Evolutionary conservation across 176 grass and related monocot genomes (phyloP).

Genomic region (Zizania latifolia): DNA sequence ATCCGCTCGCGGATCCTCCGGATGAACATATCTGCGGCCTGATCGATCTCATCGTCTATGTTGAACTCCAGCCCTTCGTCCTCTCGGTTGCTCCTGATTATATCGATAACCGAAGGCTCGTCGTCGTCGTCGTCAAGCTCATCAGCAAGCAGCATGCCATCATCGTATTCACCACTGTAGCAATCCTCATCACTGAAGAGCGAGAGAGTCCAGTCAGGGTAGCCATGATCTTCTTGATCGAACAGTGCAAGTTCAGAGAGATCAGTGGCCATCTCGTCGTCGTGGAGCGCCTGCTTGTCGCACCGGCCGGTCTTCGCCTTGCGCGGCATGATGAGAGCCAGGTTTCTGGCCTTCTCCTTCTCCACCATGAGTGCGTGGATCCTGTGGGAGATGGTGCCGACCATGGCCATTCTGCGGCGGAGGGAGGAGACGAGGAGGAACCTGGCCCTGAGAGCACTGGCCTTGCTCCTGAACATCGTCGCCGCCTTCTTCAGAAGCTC

Average conservation of each 20-base stretch:
- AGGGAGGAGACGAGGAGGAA: slow-evolving; percentile 46
- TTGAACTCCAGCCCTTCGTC: slow-evolving; percentile 55
- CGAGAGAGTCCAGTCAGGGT: slow-evolving; percentile 38
- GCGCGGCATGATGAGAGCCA: slow-evolving; percentile 27
- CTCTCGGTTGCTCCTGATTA: slow-evolving; percentile 58
- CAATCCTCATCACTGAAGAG: slow-evolving; percentile 32
- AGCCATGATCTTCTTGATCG: not conserved
- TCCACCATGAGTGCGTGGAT: slow-evolving; percentile 53
- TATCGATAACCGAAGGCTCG: slow-evolving; percentile 49
- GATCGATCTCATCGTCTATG: slow-evolving; percentile 70
- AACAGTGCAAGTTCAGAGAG: slow-evolving; percentile 22
- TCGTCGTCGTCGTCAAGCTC: not conserved
- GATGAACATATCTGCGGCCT: slow-evolving; percentile 76
- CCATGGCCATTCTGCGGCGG: slow-evolving; percentile 30
- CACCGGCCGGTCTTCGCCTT: not conserved
- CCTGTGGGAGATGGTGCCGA: slow-evolving; percentile 42
- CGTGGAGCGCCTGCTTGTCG: not conserved
- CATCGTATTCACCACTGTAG: not conserved
- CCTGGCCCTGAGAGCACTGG: slow-evolving; percentile 38
- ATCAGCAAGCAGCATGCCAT: not conserved
- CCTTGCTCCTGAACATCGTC: slow-evolving; percentile 48
- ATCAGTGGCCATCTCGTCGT: slow-evolving; percentile 3
- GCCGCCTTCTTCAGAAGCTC: slow-evolving; percentile 65
- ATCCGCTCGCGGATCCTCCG: slow-evolving; percentile 53
- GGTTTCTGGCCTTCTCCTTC: not conserved